A percentile compares a stretch with the other conserved stretches of the same genome.
These are phyloP conservation scores for Coleophoma crateriformis DNA, from an alignment of 2,329 filamentous ascomycete species.

Conservation along the genomic window DNA sequence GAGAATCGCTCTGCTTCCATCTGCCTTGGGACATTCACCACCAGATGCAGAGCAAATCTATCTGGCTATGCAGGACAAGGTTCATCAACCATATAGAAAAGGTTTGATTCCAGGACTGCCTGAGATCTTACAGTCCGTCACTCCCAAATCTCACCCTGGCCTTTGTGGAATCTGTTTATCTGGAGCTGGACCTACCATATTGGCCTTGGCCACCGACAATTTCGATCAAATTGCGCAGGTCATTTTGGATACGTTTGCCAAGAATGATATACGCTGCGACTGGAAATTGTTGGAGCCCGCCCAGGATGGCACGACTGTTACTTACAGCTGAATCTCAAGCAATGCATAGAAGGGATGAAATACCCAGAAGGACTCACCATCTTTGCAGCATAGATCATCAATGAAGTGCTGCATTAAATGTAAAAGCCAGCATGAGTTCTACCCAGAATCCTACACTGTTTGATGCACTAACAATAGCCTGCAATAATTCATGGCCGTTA, in stretches of 20 bases:
- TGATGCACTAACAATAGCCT: neutral
- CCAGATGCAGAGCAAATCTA: slow-evolving; percentile 93
- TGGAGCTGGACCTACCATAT: slow-evolving; percentile 89
- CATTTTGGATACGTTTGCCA: slow-evolving; percentile 69
- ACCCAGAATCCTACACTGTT: neutral
- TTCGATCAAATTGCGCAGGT: slow-evolving; percentile 80
- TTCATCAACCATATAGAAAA: slow-evolving; percentile 94
- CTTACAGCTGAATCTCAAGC: slow-evolving; percentile 15
- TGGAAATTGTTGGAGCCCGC: slow-evolving; percentile 90
- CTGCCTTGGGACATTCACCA: slow-evolving; percentile 82
- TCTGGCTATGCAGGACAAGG: slow-evolving; percentile 96
- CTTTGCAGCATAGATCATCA: neutral
- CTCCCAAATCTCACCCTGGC: slow-evolving; percentile 78
- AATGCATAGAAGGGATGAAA: neutral
- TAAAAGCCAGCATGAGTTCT: neutral
- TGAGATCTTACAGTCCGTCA: slow-evolving; percentile 88
- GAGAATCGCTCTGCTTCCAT: slow-evolving; percentile 83
- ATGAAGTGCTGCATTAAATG: neutral
- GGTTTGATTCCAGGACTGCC: slow-evolving; percentile 86
- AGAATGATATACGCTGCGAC: slow-evolving; percentile 69
- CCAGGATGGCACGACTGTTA: slow-evolving; percentile 47
- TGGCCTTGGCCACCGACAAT: slow-evolving; percentile 85
- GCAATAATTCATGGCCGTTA: too few relatives aligned
- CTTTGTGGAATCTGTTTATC: slow-evolving; percentile 92
- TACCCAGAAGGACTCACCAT: neutral